These are phyloP conservation scores for Aureobasidium leucospermi DNA, from an alignment of 2,329 filamentous ascomycete genomes.

Conservation along the genomic window DNA sequence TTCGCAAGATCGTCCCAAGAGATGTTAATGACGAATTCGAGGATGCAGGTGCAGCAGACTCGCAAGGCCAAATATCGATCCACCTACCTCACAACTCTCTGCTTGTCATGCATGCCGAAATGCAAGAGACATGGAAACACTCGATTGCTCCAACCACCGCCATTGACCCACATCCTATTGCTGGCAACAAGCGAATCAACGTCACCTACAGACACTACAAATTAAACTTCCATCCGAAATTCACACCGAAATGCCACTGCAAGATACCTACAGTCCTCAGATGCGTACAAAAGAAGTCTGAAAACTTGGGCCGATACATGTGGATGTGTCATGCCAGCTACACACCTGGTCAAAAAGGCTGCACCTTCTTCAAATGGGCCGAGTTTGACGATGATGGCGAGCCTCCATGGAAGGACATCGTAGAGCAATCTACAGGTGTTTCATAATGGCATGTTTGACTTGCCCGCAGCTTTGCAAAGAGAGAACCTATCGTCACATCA, in stretches of 20 bases:
- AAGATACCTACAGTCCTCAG: slow-evolving; percentile 61
- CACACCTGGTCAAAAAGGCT: slow-evolving; percentile 57
- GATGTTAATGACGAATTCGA: slow-evolving; percentile 40
- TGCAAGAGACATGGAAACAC: slow-evolving; percentile 98
- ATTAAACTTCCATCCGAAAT: slow-evolving; percentile 63
- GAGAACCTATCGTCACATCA: neutral
- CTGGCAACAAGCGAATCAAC: slow-evolving; percentile 77
- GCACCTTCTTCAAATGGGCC: slow-evolving; percentile 77
- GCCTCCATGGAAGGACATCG: slow-evolving; percentile 51
- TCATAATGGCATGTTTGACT: neutral
- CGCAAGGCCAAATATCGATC: slow-evolving; percentile 80
- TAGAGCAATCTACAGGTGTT: neutral
- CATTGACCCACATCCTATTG: slow-evolving; percentile 77
- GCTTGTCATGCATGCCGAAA: slow-evolving; percentile 92
- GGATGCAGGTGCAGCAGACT: slow-evolving; percentile 44
- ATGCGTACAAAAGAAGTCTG: slow-evolving; percentile 71
- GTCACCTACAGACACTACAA: slow-evolving; percentile 90
- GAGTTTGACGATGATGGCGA: slow-evolving; percentile 81
- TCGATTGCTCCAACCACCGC: slow-evolving; percentile 65
- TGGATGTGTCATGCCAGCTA: slow-evolving; percentile 87
- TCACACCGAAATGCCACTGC: slow-evolving; percentile 74
- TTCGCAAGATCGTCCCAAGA: slow-evolving; percentile 63
- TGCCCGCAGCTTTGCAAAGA: neutral
- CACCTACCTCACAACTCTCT: slow-evolving; percentile 92
- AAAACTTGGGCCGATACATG: slow-evolving; percentile 74